Evolutionary conservation across 2,329 filamentous ascomycete species (phyloP).

Genomic region (Botrytis squamosa): DNA sequence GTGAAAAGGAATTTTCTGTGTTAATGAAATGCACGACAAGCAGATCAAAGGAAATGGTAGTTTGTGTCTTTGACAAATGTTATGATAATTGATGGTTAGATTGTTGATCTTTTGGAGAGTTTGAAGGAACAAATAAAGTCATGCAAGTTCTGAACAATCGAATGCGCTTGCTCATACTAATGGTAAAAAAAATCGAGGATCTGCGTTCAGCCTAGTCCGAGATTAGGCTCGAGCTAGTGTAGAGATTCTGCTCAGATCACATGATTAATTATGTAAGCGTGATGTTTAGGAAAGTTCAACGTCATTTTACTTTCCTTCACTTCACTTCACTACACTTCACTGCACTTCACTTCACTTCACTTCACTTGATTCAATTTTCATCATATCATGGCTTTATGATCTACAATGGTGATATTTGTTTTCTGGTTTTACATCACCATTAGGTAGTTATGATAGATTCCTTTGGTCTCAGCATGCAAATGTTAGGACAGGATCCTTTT

Average conservation of each 20-base stretch:
- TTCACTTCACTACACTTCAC: neutral
- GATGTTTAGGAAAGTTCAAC: neutral
- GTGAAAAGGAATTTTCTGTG: neutral
- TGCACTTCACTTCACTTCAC: no score
- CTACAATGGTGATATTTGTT: neutral
- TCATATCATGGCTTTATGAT: neutral
- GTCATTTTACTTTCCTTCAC: neutral
- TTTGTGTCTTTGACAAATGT: constrained; percentile 13
- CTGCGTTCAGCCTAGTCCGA: neutral
- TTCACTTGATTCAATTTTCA: no score
- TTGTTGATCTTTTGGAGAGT: neutral
- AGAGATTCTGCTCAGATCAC: neutral
- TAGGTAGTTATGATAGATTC: neutral
- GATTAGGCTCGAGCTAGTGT: neutral
- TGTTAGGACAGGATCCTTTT: neutral
- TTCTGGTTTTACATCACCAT: neutral
- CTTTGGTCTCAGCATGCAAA: neutral
- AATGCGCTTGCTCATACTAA: constrained; percentile 7
- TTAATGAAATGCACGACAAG: constrained; percentile 1
- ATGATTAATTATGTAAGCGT: neutral
- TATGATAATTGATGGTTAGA: constrained; percentile 2
- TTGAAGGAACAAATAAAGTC: neutral
- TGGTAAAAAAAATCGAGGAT: constrained; percentile 7
- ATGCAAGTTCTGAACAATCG: constrained; percentile 1
- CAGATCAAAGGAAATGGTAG: constrained; percentile 5